phyloP scores from a whole-genome alignment of 106 monocot genomes.

The Chionographis japonica region DNA sequence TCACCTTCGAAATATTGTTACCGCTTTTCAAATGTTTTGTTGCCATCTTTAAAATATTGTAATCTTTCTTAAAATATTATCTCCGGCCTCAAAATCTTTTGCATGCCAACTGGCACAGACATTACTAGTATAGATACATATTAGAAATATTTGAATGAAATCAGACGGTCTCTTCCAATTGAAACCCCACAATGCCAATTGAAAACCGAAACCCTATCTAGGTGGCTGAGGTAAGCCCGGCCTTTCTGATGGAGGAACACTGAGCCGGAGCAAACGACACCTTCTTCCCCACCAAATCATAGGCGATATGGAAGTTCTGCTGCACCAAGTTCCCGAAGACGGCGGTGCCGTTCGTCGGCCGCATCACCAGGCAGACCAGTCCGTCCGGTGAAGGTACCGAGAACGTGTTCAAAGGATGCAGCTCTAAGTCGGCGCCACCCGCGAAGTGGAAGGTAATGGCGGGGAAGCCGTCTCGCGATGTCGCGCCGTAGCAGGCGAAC shows the following conservation, averaged over 20 bases:
- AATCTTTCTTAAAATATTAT: no score
- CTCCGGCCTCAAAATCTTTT: no score
- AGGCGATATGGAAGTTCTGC: conserved; percentile 20
- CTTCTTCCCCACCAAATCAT: conserved; percentile 3
- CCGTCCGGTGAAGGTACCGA: conserved; percentile 16
- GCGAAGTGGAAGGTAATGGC: conserved; percentile 6
- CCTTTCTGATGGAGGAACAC: background rate
- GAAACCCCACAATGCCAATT: no score
- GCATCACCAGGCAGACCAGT: conserved; percentile 17
- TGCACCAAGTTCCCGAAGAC: conserved; percentile 16
- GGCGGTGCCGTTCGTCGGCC: conserved; percentile 9
- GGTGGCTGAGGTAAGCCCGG: no score
- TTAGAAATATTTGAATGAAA: no score
- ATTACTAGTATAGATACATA: no score
- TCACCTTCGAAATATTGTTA: no score
- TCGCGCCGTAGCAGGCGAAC: conserved; percentile 9
- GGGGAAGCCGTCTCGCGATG: conserved; percentile 15
- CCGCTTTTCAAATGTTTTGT: no score
- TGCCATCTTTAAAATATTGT: no score
- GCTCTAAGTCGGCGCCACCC: conserved; percentile 7
- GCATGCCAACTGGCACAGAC: no score
- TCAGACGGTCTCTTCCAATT: no score
- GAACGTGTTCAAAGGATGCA: conserved; percentile 16
- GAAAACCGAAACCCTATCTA: no score
- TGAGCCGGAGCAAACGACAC: background rate